A percentile compares a stretch with the other conserved stretches of the same genome.
Evolutionary conservation across 1,139 yeast species (phyloP).

Genomic region (Lodderomyces parapsilosis): DNA sequence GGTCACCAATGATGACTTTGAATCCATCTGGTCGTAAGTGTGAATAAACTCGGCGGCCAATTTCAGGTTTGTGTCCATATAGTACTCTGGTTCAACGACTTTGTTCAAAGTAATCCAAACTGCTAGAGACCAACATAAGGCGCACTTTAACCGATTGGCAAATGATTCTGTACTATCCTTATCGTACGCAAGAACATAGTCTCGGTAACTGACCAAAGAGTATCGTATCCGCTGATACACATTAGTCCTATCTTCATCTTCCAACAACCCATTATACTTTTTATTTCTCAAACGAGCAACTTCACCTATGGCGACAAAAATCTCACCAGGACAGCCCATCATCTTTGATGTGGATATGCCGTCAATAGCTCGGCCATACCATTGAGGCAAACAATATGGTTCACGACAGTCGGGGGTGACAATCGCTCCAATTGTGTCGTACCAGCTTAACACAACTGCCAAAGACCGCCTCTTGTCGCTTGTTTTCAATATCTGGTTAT

Average conservation of each 20-base stretch:
- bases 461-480: slow-evolving; percentile 47
- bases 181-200: slow-evolving; percentile 34
- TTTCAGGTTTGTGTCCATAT: slow-evolving; percentile 21
- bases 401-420: slow-evolving; percentile 53
- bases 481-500: slow-evolving; percentile 24
- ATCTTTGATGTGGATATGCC: slow-evolving; percentile 45
- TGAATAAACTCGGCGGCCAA: slow-evolving; percentile 44
- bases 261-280: slow-evolving; percentile 14
- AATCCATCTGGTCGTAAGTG: slow-evolving; percentile 42
- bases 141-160: slow-evolving; percentile 40
- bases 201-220: slow-evolving; percentile 41
- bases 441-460: slow-evolving; percentile 53
- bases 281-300: slow-evolving; percentile 42
- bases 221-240: slow-evolving; percentile 21
- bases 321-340: slow-evolving; percentile 61
- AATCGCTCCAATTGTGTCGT: slow-evolving; percentile 54
- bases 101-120: slow-evolving; percentile 38
- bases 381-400: slow-evolving; percentile 49
- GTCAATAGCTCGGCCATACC: slow-evolving; percentile 47
- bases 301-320: slow-evolving; percentile 42
- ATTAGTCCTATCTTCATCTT: slow-evolving; percentile 9
- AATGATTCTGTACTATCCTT: slow-evolving; percentile 18
- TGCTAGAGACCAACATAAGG: slow-evolving; percentile 56
- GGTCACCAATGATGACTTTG: slow-evolving; percentile 45
- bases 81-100: slow-evolving; percentile 24